Evolutionary conservation across 2,329 filamentous ascomycete species (phyloP), one percentile per base, ranked within the genome.

Genomic region (Pestalotiopsis sp.): DNA sequence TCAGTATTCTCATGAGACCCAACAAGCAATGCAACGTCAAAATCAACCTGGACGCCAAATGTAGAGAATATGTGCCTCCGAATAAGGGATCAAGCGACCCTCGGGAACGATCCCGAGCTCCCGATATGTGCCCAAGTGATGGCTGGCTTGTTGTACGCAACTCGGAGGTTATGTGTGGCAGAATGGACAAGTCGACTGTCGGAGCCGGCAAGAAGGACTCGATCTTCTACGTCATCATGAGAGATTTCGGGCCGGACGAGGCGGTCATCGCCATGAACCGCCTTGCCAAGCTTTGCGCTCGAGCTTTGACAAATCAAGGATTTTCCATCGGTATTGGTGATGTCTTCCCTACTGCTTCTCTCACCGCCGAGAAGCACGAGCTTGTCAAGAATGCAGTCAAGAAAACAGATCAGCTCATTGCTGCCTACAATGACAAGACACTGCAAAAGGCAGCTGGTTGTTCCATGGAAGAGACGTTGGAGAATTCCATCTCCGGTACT

Each of bases 121-220:
- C 91, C 1, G 91, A 93, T 71, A 91, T 97, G 82, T 93, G 95
- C 75, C 89, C 92, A 17, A 93, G 96, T 72, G 96, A 99, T 79
- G 91, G 92, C 7, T 98, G 93, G 88, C 85, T 99, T 11, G 94
- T 97, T 14, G 92, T 99, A 71, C 92, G 95, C 68, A 98, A 99
- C 78, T 98, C 95, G 0, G 95, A 98, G 79, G 91, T 98, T 70
- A 97, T 99, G 93, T 98, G 95, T 77, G 96, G 96, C 70, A 89
- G 92, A 69, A 98, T 98, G 94, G 96, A 99, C 84, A 99, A 99
- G 81, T 93, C 93, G 1, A 98, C 95, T 0, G 93, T 99, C n/a
- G 96, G 96, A 74, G 91, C 93, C 5, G 96, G 96, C 74, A 98
- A 98, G 84, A 99, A 99, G 78, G 95, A 97, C 78, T 98, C 95